Evolutionary conservation across 345 rosid species (phyloP), one percentile per base, ranked within the genome.

Genomic region (Brassica incana): DNA sequence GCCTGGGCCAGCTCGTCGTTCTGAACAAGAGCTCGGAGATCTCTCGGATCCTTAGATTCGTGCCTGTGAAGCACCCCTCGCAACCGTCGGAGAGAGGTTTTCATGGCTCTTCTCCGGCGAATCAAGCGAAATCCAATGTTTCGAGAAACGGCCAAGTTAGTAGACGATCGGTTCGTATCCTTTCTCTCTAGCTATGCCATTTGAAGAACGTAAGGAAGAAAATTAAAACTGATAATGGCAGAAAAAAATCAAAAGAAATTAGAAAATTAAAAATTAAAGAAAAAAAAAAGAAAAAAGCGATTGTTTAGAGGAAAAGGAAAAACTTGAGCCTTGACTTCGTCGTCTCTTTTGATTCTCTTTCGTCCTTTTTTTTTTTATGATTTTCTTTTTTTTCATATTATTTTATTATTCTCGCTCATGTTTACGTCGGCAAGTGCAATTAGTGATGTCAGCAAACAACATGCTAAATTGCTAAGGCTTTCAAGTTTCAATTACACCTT

Each of bases 1-100:
- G 95, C 97, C 64, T 82, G 88, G 68, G 86, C 86, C 7, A 95
- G 90, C 85, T 95, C 97, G 77, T 91, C 91, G 30, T 82, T 72
- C 67, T 84, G 93, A 73, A 83, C 78, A 27, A 77, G 64, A 83
- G 87, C 79, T 62, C 80, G 86, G 73, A 69, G 85, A 86, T 91
- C 90, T 77, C 86, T 73, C 54, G 84, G 84, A 72, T 84, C 84
- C 43, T 77, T 84, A 77, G 79, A 86, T 1, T 82, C 91, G 52
- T 87, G 91, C 82, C 73, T 87, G 75, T 88, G 88, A 77, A 84
- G 84, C 20, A 86, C 82, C 5, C 90, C 95, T 77, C 95, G 88
- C 67, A 89, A 82, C 79, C 85, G 89, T 80, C 86, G 90, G 18
- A 94, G 70, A 59, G 97, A 92, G 72, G 87, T 87, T 85, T 87